Conservation (phyloP, 75 land plant species). For the Chamaecyparis obtusa region DNA sequence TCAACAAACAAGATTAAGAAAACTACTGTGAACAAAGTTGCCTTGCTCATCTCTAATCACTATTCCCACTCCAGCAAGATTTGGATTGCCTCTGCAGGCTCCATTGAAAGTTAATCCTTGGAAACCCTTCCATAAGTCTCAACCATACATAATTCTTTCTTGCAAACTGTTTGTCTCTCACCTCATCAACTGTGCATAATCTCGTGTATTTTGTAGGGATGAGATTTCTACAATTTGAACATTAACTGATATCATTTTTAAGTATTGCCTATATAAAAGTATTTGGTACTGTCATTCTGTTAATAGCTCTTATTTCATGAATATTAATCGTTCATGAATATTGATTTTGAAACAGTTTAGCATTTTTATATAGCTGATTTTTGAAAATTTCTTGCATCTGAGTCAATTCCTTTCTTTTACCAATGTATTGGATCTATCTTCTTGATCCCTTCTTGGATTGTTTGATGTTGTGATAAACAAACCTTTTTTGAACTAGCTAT, state of each 20-base stretch:
- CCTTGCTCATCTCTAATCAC: too few relatives aligned
- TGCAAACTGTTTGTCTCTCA: too few relatives aligned
- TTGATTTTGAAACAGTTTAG: too few relatives aligned
- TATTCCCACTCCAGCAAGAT: too few relatives aligned
- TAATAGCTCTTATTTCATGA: not conserved
- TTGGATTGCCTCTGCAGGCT: too few relatives aligned
- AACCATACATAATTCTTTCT: too few relatives aligned
- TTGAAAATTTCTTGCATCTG: too few relatives aligned
- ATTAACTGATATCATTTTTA: not conserved
- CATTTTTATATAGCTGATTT: not conserved
- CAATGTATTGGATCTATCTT: not conserved
- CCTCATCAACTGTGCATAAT: too few relatives aligned
- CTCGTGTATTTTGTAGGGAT: not conserved
- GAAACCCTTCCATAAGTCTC: too few relatives aligned
- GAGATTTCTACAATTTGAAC: not conserved
- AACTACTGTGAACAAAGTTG: too few relatives aligned
- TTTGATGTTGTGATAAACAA: not conserved
- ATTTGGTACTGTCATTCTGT: not conserved
- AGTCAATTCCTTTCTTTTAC: not conserved
- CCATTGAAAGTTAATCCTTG: too few relatives aligned
- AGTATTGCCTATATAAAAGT: not conserved
- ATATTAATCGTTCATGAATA: not conserved
- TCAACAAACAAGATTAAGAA: too few relatives aligned
- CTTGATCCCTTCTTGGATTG: not conserved
- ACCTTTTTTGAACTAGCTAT: not conserved